Percentiles rank a stretch among this genome's conserved stretches.
These are phyloP conservation scores for Clitoria ternatea DNA, from an alignment of 306 rosid species.

Conservation along the genomic window DNA sequence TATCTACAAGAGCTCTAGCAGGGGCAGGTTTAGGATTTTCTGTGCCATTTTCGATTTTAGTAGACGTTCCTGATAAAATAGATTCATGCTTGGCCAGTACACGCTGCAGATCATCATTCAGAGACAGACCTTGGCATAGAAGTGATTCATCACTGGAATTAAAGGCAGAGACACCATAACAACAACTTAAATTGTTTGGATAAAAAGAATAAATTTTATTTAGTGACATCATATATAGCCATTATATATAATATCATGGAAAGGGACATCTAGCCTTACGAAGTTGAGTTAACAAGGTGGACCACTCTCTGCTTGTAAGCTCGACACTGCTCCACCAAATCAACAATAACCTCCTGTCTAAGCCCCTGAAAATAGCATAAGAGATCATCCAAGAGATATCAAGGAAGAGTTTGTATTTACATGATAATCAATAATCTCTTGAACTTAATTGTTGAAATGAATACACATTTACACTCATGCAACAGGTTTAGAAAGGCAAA, in stretches of 20 bases:
- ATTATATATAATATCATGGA: background rate
- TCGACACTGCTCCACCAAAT: slow-evolving; percentile 92
- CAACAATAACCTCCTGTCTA: slow-evolving; percentile 91
- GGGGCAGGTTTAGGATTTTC: slow-evolving; percentile 55
- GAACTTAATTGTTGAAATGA: background rate
- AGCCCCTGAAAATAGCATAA: slow-evolving; percentile 56
- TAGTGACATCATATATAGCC: background rate
- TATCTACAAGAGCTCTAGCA: slow-evolving; percentile 52
- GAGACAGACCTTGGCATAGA: slow-evolving; percentile 82
- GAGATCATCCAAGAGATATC: slow-evolving; percentile 3
- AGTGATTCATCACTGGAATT: slow-evolving; percentile 81
- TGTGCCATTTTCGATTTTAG: slow-evolving; percentile 24
- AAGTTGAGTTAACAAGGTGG: slow-evolving; percentile 94
- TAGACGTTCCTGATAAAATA: slow-evolving; percentile 61
- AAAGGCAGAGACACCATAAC: background rate
- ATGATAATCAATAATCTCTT: background rate
- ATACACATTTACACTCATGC: slow-evolving; percentile 1
- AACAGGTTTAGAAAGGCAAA: background rate
- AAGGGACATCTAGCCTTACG: slow-evolving; percentile 53
- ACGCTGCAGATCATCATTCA: slow-evolving; percentile 96
- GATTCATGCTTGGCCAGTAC: slow-evolving; percentile 88
- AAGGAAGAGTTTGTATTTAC: background rate
- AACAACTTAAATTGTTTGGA: background rate
- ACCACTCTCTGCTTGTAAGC: slow-evolving; percentile 95
- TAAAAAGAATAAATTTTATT: background rate